These are phyloP conservation scores for Solanum sitiens DNA, from an alignment of 257 asterid species.

Conservation along the genomic window DNA sequence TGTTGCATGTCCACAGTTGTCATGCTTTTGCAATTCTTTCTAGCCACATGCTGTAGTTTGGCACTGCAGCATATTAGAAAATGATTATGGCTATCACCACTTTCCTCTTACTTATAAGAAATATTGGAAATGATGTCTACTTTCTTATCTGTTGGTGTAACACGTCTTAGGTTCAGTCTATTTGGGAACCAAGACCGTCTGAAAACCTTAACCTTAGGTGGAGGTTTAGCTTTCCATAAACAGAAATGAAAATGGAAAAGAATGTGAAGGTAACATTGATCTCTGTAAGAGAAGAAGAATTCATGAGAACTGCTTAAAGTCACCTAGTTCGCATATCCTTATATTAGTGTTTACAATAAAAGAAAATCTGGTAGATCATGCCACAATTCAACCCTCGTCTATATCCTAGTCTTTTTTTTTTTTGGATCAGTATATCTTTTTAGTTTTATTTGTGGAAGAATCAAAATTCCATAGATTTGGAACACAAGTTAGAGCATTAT, in stretches of 20 bases:
- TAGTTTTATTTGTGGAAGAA: not conserved
- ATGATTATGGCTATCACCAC: not conserved
- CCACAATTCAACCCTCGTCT: not conserved
- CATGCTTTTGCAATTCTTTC: not conserved
- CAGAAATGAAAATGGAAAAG: not conserved
- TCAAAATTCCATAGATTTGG: not conserved
- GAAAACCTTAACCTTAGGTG: not conserved
- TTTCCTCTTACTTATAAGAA: not conserved
- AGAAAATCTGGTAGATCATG: not conserved
- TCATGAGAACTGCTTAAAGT: not conserved
- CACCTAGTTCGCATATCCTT: not conserved
- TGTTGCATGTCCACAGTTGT: not conserved
- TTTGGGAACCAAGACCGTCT: not conserved
- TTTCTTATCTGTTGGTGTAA: not conserved
- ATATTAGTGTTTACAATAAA: not conserved
- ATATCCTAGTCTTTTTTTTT: not conserved
- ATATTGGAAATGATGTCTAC: not conserved
- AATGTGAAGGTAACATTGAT: not conserved
- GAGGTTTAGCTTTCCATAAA: not conserved
- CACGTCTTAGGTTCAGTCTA: not conserved
- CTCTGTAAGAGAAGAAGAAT: not conserved
- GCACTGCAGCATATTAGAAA: not conserved
- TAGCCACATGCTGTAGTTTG: not conserved
- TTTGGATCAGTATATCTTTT: not conserved
- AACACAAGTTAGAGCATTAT: not conserved